Conservation (phyloP, 2,329 filamentous ascomycete genomes). For the Nothophaeocryptopus gaeumannii region DNA sequence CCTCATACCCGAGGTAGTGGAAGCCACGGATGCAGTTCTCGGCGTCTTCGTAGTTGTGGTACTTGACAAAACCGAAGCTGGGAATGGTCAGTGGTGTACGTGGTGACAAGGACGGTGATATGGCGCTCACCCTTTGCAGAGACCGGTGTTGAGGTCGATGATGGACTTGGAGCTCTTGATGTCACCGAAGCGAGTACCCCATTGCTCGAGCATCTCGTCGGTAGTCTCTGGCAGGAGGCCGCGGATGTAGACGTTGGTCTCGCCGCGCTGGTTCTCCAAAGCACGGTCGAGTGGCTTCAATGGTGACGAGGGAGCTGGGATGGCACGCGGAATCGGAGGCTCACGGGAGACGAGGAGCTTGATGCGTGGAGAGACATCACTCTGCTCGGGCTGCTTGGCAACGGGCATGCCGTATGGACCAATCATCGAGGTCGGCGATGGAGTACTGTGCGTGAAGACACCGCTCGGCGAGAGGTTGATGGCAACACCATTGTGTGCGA, state of each 20-base stretch:
- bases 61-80: constrained; percentile 98
- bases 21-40: constrained; percentile 96
- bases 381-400: constrained; percentile 36
- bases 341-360: constrained; percentile 58
- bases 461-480: constrained; percentile 52
- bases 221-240: constrained; percentile 94
- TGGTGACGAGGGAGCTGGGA: constrained; percentile 82
- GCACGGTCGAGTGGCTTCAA: constrained; percentile 91
- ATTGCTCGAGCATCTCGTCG: constrained; percentile 79
- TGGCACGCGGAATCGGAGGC: constrained; percentile 81
- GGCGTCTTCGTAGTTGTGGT: constrained; percentile 79
- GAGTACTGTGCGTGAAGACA: constrained; percentile 49
- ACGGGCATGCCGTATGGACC: constrained; percentile 44
- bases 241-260: constrained; percentile 97
- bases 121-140: constrained; percentile 82
- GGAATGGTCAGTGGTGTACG: constrained; percentile 30
- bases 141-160: constrained; percentile 86
- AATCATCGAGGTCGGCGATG: constrained; percentile 49
- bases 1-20: constrained; percentile 91
- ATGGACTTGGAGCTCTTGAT: constrained; percentile 98
- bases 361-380: constrained; percentile 45
- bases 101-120: constrained; percentile 2
- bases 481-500: constrained; percentile 41
- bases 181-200: constrained; percentile 82
- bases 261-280: constrained; percentile 88